Conservation (phyloP, 2,329 filamentous ascomycete genomes). For the Talaromyces piceae region DNA sequence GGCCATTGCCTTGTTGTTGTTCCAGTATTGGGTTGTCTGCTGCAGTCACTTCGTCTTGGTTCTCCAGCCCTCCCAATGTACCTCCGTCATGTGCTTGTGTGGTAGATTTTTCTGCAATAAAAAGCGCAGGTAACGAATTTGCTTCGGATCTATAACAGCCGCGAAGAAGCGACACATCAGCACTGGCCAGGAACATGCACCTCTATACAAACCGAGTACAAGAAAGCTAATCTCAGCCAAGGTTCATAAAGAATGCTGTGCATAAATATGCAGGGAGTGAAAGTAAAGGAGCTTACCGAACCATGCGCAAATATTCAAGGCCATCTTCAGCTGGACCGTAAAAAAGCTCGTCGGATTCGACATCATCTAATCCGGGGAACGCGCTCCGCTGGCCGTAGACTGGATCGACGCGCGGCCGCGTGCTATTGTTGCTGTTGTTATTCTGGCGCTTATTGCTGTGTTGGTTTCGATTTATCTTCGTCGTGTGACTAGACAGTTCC, state of each 20-base stretch:
- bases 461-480: neutral
- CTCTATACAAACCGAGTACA: slow-evolving; percentile 8
- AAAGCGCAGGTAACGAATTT: slow-evolving; percentile 61
- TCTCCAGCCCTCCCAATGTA: neutral
- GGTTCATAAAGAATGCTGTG: slow-evolving; percentile 7
- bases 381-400: slow-evolving; percentile 66
- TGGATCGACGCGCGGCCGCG: slow-evolving; percentile 47
- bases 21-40: neutral
- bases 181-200: slow-evolving; percentile 2
- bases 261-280: slow-evolving; percentile 7
- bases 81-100: slow-evolving; percentile 14
- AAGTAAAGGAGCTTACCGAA: slow-evolving; percentile 52
- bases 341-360: slow-evolving; percentile 48
- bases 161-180: slow-evolving; percentile 11
- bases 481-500: neutral
- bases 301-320: slow-evolving; percentile 62
- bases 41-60: neutral
- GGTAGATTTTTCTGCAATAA: slow-evolving; percentile 53
- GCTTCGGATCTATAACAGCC: slow-evolving; percentile 59
- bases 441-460: neutral
- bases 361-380: slow-evolving; percentile 55
- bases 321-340: slow-evolving; percentile 63
- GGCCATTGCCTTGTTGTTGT: neutral
- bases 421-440: slow-evolving; percentile 2
- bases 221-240: slow-evolving; percentile 22